Conservation (phyloP, 176 grass and related monocot genomes). For the Thinopyrum elongatum region DNA sequence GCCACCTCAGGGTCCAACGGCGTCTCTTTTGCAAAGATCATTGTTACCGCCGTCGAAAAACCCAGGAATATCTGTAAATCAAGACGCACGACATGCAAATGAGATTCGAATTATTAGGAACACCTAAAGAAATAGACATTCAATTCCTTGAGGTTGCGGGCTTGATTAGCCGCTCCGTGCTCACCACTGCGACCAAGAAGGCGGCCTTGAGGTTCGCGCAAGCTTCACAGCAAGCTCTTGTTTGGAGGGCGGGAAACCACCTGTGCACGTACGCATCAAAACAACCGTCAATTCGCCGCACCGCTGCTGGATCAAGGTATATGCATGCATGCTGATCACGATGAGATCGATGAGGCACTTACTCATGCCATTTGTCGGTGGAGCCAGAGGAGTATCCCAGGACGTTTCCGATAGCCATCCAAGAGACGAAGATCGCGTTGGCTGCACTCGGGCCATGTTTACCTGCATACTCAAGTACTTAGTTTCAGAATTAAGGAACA, state of each 20-base stretch:
- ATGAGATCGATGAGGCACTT: background rate
- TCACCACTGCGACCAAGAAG: constrained; percentile 74
- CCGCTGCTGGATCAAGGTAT: too few species aligned
- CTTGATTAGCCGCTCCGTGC: background rate
- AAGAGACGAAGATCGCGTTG: constrained; percentile 81
- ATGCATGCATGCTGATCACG: background rate
- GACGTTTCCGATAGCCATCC: constrained; percentile 91
- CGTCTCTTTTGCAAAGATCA: constrained; percentile 60
- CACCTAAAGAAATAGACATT: background rate
- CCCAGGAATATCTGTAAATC: constrained; percentile 49
- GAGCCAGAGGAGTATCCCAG: constrained; percentile 81
- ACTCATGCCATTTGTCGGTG: constrained; percentile 60
- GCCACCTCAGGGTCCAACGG: constrained; percentile 9
- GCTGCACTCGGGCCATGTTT: constrained; percentile 54
- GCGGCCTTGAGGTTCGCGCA: constrained; percentile 83
- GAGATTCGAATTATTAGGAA: background rate
- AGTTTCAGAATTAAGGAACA: background rate
- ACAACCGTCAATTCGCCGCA: background rate
- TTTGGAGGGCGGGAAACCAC: constrained; percentile 83
- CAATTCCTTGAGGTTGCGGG: background rate
- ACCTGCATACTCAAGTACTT: constrained; percentile 22
- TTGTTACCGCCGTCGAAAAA: constrained; percentile 41
- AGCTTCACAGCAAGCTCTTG: constrained; percentile 67
- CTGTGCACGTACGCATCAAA: constrained; percentile 7
- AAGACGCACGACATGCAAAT: background rate